Evolutionary conservation across 2,329 filamentous ascomycete species (phyloP), one percentile per base, ranked within the genome.

Genomic region (Hymenoscyphus infarciens): DNA sequence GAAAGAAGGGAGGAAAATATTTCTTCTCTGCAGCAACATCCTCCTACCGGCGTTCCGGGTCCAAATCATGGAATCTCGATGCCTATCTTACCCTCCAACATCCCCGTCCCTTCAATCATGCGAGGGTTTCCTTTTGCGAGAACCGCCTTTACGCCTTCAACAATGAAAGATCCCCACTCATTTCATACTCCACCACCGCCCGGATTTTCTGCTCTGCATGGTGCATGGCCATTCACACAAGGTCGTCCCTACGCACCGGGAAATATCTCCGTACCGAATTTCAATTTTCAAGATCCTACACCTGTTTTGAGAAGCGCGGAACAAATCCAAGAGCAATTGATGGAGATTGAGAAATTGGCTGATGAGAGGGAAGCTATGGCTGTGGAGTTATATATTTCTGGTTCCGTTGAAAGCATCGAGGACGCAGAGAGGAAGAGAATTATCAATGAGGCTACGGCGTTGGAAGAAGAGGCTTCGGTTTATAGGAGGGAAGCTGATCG

Each of bases 401-500:
- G 63, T 38, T 66, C 64, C 3, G 54, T 45, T 3, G 19, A 54
- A 8, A 54, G 35, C 3, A 52, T 67, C 3, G 52, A 58, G 15
- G 64, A 69, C 56, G 67, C 65, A 57, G 63, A 63, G 16, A 68
- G 52, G 35, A 10, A 59, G 60, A 65, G 64, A 60, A 62, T 59
- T 39, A 39, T 61, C 16, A 64, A 66, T 15, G 63, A 69, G 27
- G 67, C 68, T 22, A 61, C 60, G 10, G 58, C 42, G 11, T 31
- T 71, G 27, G 65, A 70, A 39, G 70, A 72, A 57, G 67, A 70
- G 49, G 67, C 66, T 0, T 68, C 64, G 33, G 66, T 61, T 5
- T 70, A 57, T 57, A 67, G 62, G 29, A 65, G 64, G 19, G 70
- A 72, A 27, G 69, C 64, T 0, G 64, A 68, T 31, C 68, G 66